phyloP scores from a whole-genome alignment of 345 rosid species.

The Psidium guajava region DNA sequence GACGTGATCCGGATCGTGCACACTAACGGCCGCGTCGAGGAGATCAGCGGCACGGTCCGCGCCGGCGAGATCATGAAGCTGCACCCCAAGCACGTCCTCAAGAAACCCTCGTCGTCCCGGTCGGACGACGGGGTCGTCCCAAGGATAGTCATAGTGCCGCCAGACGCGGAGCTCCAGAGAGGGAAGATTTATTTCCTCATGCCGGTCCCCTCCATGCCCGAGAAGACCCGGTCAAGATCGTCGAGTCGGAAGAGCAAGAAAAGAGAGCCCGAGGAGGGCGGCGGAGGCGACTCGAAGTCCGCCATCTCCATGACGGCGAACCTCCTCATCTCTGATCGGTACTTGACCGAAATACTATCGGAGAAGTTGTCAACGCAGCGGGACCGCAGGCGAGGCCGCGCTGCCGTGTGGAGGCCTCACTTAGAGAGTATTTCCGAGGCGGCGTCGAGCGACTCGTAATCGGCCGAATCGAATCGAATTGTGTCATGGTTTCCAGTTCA shows the following conservation, averaged over 20 bases:
- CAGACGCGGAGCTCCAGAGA: constrained; percentile 85
- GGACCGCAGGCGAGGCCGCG: constrained; percentile 83
- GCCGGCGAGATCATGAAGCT: constrained; percentile 85
- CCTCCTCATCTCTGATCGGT: constrained; percentile 51
- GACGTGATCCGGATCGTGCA: constrained; percentile 94
- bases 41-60: constrained; percentile 65
- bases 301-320: constrained; percentile 5
- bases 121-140: constrained; percentile 43
- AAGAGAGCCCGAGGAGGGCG: background rate
- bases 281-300: background rate
- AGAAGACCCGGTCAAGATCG: constrained; percentile 16
- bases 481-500: background rate
- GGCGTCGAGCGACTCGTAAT: constrained; percentile 16
- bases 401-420: constrained; percentile 92
- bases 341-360: constrained; percentile 85
- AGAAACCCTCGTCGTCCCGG: constrained; percentile 54
- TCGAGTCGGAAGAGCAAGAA: constrained; percentile 12
- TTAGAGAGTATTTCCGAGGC: constrained; percentile 77
- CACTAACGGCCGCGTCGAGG: constrained; percentile 81
- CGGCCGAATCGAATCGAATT: background rate
- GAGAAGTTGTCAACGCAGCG: constrained; percentile 69
- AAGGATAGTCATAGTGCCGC: constrained; percentile 73
- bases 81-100: constrained; percentile 76
- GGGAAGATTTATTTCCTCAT: constrained; percentile 94
- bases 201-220: constrained; percentile 36